phyloP scores from a whole-genome alignment of 1,139 yeast species.

The Eremothecium sinecaudum region DNA sequence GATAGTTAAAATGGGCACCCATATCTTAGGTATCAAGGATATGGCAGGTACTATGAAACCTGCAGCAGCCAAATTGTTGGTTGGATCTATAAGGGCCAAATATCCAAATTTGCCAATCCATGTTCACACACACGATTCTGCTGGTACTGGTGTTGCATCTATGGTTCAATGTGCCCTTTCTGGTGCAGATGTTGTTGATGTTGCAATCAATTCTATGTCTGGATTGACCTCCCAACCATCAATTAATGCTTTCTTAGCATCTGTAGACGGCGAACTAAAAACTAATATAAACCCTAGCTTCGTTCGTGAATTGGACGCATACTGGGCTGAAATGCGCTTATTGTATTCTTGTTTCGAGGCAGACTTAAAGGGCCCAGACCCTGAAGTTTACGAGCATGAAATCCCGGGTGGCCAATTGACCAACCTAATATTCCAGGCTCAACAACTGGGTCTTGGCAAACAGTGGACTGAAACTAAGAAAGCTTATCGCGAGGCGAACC shows the following conservation, averaged over 20 bases:
- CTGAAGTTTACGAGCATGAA: conserved; percentile 96
- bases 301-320: conserved; percentile 77
- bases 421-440: conserved; percentile 95
- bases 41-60: conserved; percentile 99
- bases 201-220: conserved; percentile 94
- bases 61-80: conserved; percentile 72
- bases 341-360: conserved; percentile 96
- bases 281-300: conserved; percentile 60
- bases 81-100: conserved; percentile 71
- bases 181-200: conserved; percentile 98
- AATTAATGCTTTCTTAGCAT: conserved; percentile 82
- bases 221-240: conserved; percentile 99
- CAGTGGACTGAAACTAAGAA: conserved; percentile 94
- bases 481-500: conserved; percentile 85
- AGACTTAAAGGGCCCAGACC: conserved; percentile 97
- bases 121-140: conserved; percentile 98
- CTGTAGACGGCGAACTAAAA: conserved; percentile 77
- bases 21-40: conserved; percentile 92
- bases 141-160: conserved; percentile 98
- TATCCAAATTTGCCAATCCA: conserved; percentile 94
- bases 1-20: conserved; percentile 91
- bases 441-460: conserved; percentile 93
- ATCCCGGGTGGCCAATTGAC: conserved; percentile 99
- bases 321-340: conserved; percentile 98
- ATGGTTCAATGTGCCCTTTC: conserved; percentile 91